phyloP scores from a whole-genome alignment of 2,329 filamentous ascomycete genomes.

The Aspergillus nomiae region DNA sequence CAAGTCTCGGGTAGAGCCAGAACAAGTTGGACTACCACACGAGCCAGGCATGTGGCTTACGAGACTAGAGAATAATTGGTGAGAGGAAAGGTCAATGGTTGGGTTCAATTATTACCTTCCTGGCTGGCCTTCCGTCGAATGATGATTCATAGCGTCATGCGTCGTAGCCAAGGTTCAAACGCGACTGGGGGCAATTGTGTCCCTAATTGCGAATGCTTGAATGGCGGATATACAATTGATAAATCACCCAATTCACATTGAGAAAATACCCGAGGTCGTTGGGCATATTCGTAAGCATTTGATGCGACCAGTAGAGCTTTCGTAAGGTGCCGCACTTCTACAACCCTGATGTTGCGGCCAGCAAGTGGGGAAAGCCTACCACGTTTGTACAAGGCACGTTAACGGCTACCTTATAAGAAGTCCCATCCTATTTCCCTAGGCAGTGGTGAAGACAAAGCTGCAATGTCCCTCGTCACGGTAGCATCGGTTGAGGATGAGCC shows the following conservation, averaged over 20 bases:
- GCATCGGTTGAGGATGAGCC: not conserved
- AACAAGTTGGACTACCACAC: too few relatives aligned
- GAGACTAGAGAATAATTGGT: too few relatives aligned
- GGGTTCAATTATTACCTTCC: too few relatives aligned
- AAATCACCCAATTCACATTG: not conserved
- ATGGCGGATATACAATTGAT: not conserved
- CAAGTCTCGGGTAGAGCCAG: too few relatives aligned
- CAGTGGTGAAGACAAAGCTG: not conserved
- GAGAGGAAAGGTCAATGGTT: too few relatives aligned
- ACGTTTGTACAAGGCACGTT: rapidly evolving
- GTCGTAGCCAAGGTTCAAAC: too few relatives aligned
- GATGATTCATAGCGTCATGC: too few relatives aligned
- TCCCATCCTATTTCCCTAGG: not conserved
- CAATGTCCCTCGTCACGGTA: not conserved
- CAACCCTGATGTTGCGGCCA: not conserved
- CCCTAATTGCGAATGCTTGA: not conserved
- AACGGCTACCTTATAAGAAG: not conserved
- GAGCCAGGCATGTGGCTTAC: too few relatives aligned
- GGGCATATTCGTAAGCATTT: not conserved
- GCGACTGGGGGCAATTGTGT: not conserved
- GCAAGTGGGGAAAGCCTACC: too few relatives aligned
- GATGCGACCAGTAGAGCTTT: not conserved
- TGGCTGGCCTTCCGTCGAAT: too few relatives aligned
- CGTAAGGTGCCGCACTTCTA: too few relatives aligned
- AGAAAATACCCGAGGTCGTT: not conserved